phyloP scores from a whole-genome alignment of 208 protist genomes.

The Trypanosoma platydactyli region DNA sequence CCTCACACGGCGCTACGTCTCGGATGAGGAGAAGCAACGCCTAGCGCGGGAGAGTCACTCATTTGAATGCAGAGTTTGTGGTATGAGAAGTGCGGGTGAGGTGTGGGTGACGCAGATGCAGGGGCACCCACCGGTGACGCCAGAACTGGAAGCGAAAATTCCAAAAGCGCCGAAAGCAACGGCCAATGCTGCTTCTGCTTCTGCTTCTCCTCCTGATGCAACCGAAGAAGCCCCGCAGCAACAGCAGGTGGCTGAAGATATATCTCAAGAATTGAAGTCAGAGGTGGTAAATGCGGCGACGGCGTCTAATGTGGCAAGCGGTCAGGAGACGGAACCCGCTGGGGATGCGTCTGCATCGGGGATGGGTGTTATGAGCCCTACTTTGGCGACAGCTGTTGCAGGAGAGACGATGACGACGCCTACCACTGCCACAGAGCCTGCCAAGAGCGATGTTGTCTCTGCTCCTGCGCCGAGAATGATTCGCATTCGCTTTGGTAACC shows the following conservation, averaged over 20 bases:
- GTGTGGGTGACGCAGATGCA: constrained; percentile 59
- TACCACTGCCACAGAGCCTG: too few relatives aligned
- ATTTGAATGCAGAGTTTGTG: constrained; percentile 50
- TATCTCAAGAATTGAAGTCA: too few relatives aligned
- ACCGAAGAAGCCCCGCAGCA: too few relatives aligned
- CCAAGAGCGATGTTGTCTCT: background rate
- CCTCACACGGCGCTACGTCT: constrained; percentile 41
- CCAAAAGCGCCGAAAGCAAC: constrained; percentile 15
- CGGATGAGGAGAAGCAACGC: constrained; percentile 34
- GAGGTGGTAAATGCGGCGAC: too few relatives aligned
- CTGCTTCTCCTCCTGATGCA: too few relatives aligned
- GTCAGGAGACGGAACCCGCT: too few relatives aligned
- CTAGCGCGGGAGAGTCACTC: constrained; percentile 52
- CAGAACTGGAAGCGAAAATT: constrained; percentile 18
- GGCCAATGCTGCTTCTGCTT: background rate
- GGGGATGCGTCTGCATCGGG: too few relatives aligned
- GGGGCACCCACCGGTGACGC: constrained; percentile 31
- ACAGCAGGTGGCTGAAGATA: too few relatives aligned
- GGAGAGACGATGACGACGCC: background rate
- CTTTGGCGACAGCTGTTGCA: background rate
- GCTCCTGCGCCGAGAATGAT: constrained; percentile 2
- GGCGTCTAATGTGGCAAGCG: too few relatives aligned
- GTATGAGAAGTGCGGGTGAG: constrained; percentile 20
- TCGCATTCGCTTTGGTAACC: constrained; percentile 10
- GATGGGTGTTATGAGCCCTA: too few relatives aligned